phyloP scores from a whole-genome alignment of 345 rosid genomes.

The Dimocarpus longan region DNA sequence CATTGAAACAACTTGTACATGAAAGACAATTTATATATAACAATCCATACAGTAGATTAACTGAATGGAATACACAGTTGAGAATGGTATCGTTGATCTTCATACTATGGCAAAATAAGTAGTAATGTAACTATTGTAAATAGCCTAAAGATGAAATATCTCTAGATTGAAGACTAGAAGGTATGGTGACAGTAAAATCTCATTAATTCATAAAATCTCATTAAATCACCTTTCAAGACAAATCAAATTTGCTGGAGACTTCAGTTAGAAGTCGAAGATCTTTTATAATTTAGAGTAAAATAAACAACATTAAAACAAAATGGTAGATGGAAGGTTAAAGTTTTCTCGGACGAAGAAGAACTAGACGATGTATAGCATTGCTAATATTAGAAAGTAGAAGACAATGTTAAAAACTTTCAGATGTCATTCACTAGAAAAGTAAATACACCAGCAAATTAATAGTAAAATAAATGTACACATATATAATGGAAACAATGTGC shows the following conservation, averaged over 20 bases:
- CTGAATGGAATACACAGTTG: not conserved
- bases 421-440: not conserved
- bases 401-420: not conserved
- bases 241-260: not conserved
- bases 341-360: not conserved
- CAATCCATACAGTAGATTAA: not conserved
- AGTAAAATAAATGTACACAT: constrained; percentile 2
- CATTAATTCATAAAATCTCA: not conserved
- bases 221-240: not conserved
- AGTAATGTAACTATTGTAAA: too few relatives aligned
- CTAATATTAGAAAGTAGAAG: not conserved
- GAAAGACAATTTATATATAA: not conserved
- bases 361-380: not conserved
- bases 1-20: constrained; percentile 17
- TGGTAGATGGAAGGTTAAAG: not conserved
- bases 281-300: too few relatives aligned
- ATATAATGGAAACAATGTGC: not conserved
- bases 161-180: not conserved
- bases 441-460: not conserved
- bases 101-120: not conserved
- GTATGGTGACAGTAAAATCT: not conserved
- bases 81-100: not conserved
- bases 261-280: not conserved
- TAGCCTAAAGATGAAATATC: not conserved
- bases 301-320: not conserved